phyloP scores from a whole-genome alignment of 306 rosid species.

The Malus sieversii region DNA sequence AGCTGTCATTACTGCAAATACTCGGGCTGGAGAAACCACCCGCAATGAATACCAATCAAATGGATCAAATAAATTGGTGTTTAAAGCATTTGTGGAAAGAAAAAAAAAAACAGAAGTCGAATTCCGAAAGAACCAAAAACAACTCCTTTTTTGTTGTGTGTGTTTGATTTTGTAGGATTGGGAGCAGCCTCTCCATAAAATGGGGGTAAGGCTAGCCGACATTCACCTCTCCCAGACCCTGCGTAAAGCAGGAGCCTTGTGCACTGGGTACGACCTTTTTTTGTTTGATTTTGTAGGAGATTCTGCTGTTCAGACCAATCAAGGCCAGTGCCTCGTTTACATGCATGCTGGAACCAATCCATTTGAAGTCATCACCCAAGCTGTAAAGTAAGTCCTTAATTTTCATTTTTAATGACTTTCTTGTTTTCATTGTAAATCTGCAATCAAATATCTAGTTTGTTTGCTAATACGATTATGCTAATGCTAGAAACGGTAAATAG shows the following conservation, averaged over 20 bases:
- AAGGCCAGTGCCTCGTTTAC: constrained; percentile 77
- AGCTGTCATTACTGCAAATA: constrained; percentile 37
- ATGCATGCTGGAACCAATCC: constrained; percentile 95
- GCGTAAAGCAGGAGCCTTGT: too few relatives aligned
- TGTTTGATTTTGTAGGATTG: constrained; percentile 78
- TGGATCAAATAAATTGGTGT: constrained; percentile 48
- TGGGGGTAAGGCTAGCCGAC: too few relatives aligned
- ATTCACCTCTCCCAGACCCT: too few relatives aligned
- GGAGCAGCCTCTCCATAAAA: too few relatives aligned
- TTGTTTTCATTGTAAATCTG: background rate
- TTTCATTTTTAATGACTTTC: background rate
- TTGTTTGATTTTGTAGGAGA: constrained; percentile 93
- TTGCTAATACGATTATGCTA: background rate
- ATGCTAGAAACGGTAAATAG: background rate
- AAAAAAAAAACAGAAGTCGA: constrained; percentile 27
- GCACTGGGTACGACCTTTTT: constrained; percentile 16
- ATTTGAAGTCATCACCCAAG: constrained; percentile 80
- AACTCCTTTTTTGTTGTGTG: constrained; percentile 45
- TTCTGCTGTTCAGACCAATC: constrained; percentile 61
- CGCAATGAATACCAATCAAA: constrained; percentile 29
- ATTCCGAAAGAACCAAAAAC: constrained; percentile 38
- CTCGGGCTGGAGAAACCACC: constrained; percentile 40
- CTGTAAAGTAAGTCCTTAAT: constrained; percentile 59
- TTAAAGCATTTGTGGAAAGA: constrained; percentile 44
- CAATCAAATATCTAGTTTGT: background rate